Evolutionary conservation across 2,329 filamentous ascomycete genomes (phyloP), one percentile per base, ranked within the genome.

Genomic region (Trichoderma sp.): DNA sequence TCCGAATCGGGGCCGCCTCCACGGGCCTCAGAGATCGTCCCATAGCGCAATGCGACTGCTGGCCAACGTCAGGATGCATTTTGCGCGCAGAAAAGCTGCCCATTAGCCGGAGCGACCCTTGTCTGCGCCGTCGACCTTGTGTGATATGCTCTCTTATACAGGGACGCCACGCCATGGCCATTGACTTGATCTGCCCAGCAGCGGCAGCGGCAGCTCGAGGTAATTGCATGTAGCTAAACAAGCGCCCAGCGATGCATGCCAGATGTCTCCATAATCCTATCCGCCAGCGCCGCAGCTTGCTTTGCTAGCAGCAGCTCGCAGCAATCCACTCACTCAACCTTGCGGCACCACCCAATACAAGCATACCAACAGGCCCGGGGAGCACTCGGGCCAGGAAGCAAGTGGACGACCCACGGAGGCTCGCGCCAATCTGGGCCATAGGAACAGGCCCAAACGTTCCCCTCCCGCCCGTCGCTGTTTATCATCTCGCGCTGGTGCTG

Each of bases 391-490:
- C 67, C 68, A 71, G 69, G 39, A 73, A 57, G 69, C 32, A 73
- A 28, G 68, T 67, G 69, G 69, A 67, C 53, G 72, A 73, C 72
- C 72, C 72, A 73, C 69, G 72, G 72, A 62, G 57, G 47, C 28
- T 71, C 47, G 71, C 69, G 60, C 72, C 72, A 73, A 73, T 73
- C 72, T 68, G 30, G 72, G 69, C 72, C 72, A 73, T 47, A 67
- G 68, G 36, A 39, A 66, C 71, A 71, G 47, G 60, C 67, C 69
- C 64, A 68, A 53, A 73, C 51, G 63, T 73, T 71, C 72, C 72
- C 72, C 72, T 73, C 72, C 63, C 65, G 53, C 69, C 69, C 53
- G 63, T 63, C 63, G 72, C 72, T 63, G 63, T 71, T 64, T 71
- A 68, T 71, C 72, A 73, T 73, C 70, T 73, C 62, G 69, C 72